phyloP scores from a whole-genome alignment of 176 grass and related monocot species.

The Luzula sylvatica region DNA sequence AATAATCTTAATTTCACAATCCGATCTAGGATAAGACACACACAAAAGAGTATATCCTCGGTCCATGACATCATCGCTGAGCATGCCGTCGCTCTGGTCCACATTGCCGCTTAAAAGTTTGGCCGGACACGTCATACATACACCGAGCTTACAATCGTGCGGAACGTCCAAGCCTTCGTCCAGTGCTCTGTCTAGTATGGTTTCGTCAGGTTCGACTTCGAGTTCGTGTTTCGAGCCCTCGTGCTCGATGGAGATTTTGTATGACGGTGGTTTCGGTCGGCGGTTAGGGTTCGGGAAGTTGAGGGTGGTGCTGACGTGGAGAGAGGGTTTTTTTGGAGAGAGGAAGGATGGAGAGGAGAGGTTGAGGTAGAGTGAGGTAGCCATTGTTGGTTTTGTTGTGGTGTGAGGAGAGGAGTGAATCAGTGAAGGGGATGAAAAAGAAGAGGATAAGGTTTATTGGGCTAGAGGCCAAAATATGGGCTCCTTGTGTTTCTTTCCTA shows the following conservation, averaged over 20 bases:
- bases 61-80: conserved; percentile 83
- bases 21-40: conserved; percentile 66
- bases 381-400: background rate
- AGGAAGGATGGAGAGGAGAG: background rate
- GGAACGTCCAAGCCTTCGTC: conserved; percentile 77
- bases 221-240: conserved; percentile 40
- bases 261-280: conserved; percentile 22
- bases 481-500: background rate
- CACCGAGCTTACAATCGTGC: conserved; percentile 96
- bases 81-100: conserved; percentile 98
- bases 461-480: background rate
- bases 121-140: conserved; percentile 97
- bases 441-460: background rate
- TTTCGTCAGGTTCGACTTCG: conserved; percentile 74
- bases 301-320: background rate
- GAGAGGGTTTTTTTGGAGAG: background rate
- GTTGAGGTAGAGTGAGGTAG: background rate
- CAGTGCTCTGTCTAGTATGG: conserved; percentile 68
- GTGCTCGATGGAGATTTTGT: conserved; percentile 92
- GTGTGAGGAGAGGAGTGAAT: background rate
- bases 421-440: background rate
- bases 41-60: conserved; percentile 74
- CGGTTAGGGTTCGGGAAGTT: background rate
- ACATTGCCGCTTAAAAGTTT: conserved; percentile 57
- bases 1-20: conserved; percentile 86